Evolutionary conservation across 2,329 filamentous ascomycete genomes (phyloP), one percentile per base, ranked within the genome.

Genomic region (Pleoardoris graminearum): DNA sequence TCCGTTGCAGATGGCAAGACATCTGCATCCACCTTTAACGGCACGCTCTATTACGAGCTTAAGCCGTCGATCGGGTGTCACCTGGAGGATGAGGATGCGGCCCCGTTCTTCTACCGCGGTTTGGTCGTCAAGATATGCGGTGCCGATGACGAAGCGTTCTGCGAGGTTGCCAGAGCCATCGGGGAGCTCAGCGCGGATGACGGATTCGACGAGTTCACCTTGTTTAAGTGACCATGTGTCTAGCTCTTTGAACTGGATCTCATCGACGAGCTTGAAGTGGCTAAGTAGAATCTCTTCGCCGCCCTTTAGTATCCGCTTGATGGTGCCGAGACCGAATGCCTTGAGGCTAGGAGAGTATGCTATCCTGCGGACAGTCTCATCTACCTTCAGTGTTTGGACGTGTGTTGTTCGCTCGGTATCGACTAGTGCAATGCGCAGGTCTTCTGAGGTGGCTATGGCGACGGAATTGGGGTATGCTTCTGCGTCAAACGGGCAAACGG

Each of bases 131-230:
- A 93, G 69, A 63, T 88, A 92, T 50, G 89, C 89, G 0, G 94
- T 97, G 6, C 94, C 94, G 6, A 97, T 84, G n/a, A 97, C 78
- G 66, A 97, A 97, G 36, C 91, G 81, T 69, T 97, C 92, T 0
- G 81, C 82, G 4, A 74, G 69, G 12, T 79, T 77, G 14, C 80
- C 80, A 46, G 82, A 79, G 2, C 79, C 80, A 30, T 82, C 86
- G 2, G 82, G 79, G 11, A 97, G 79, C 60, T 90, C 84, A 5
- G 90, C 87, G 29, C 90, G 84, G 52, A 95, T 86, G 7, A 96
- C 86, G 56, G 88, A 86, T 72, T 97, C 94, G 3, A 97, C 84
- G 39, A 97, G 77, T 73, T 99, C 94, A 12, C 83, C 78, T 37
- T 79, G 73, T 27, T 82, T 77, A 7, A 97, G 75, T 6, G 81